A percentile compares a stretch with the other conserved stretches of the same genome.
These are phyloP conservation scores for Colletotrichum cereale DNA, from an alignment of 2,329 filamentous ascomycete genomes.

Conservation along the genomic window DNA sequence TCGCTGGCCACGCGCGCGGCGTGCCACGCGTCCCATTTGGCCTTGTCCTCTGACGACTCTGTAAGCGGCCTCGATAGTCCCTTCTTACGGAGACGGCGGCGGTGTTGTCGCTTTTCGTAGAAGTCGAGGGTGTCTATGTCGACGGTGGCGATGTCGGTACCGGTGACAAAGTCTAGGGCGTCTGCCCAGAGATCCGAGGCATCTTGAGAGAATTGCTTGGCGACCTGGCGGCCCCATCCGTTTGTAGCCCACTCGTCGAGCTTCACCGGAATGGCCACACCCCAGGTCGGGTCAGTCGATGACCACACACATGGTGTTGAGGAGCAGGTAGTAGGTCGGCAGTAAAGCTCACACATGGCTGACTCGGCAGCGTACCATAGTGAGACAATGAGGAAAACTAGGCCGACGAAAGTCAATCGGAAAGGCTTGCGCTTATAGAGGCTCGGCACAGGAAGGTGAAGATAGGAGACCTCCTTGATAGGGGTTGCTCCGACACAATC, in stretches of 20 bases:
- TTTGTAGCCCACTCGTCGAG: conserved; percentile 71
- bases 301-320: conserved; percentile 65
- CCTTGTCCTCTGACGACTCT: conserved; percentile 55
- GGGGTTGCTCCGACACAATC: not conserved
- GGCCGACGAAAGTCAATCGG: conserved; percentile 62
- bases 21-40: conserved; percentile 60
- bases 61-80: conserved; percentile 55
- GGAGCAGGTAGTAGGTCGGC: conserved; percentile 65
- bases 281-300: conserved; percentile 70
- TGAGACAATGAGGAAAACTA: conserved; percentile 56
- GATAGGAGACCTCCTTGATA: conserved; percentile 46
- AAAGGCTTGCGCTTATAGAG: conserved; percentile 60
- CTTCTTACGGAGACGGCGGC: conserved; percentile 63
- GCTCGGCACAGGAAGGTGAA: conserved; percentile 60
- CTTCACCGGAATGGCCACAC: conserved; percentile 71
- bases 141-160: conserved; percentile 58
- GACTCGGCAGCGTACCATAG: conserved; percentile 70
- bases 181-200: conserved; percentile 63
- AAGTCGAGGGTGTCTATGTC: conserved; percentile 60
- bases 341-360: conserved; percentile 65
- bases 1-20: conserved; percentile 56
- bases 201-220: conserved; percentile 56
- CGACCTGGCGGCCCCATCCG: conserved; percentile 59
- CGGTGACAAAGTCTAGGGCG: conserved; percentile 58
- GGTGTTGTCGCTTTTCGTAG: conserved; percentile 61